Base-by-base conservation (phyloP, 768 basidiomycete species). In the Cubamyces sp. region DNA sequence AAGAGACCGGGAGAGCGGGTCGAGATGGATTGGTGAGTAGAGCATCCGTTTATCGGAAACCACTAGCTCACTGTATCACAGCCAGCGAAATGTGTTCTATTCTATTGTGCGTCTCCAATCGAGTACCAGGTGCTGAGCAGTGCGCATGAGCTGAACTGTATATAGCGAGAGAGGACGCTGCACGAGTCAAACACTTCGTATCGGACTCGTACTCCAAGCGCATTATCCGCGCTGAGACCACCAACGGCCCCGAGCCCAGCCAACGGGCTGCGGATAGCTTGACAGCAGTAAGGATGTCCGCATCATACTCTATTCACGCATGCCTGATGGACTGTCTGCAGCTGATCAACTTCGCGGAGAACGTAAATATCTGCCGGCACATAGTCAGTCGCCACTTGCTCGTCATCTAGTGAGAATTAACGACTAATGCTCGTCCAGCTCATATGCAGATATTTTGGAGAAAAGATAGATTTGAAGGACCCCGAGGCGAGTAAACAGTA, bases 1-100 rank as follows among this genome's bases (percentile, higher is more conserved):
- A 94, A 72, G 92, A 94, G 74, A 93, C 91, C 64, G 91, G 90
- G 87, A 81, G 92, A 52, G 92, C 89, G 58, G 92, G 92, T 26
- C 82, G 92, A 54, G 91, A 94, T 69, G 90, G 90, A 34, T 70
- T 75, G 62, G 91, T 91, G 66, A 68, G 84, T 19, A 21, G 45
- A 30, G 47, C 0, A 21, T 30, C 18, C 25, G 2, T 14, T 23
- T 9, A 30, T 46, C 18, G 23, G 12, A 14, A 4, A 5, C 0
- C 15, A 7, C 15, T 49, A 18, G 21, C 48, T 49, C 14, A 14
- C 26, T 12, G 11, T 5, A 12, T 3, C 39, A 12, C 51, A 94
- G 92, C 84, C 90, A 1, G 81, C 92, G 0, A 92, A 90, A 74
- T 94, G 92, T 65, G 77, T 93, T 26, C 73, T 94, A 1, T 94